A percentile compares a stretch with the other conserved stretches of the same genome.
Conservation (phyloP, 78 protist genomes). For the Isochrysis galbana region DNA sequence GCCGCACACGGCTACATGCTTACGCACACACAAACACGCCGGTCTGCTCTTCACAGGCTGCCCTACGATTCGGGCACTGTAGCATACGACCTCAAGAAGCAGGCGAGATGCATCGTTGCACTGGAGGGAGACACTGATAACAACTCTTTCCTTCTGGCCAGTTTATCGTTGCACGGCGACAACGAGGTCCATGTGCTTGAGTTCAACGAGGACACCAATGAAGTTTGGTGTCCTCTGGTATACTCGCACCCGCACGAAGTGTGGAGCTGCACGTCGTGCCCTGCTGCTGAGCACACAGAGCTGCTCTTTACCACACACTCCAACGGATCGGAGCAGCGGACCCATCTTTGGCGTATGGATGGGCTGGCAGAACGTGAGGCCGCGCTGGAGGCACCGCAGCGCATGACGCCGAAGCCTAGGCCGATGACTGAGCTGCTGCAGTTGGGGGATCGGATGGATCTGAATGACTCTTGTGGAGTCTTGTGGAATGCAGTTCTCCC, state of each 20-base stretch:
- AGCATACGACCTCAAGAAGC: background rate
- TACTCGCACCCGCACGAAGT: background rate
- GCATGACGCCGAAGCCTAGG: background rate
- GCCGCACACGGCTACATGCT: too few relatives aligned
- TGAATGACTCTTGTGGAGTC: background rate
- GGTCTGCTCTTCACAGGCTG: too few relatives aligned
- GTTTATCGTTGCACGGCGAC: background rate
- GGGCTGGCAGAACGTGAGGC: background rate
- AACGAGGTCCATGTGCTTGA: constrained; percentile 2
- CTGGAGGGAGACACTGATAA: background rate
- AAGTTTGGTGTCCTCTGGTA: background rate
- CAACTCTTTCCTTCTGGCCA: background rate
- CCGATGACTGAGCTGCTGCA: background rate
- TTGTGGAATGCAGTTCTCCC: constrained; percentile 3
- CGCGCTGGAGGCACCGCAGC: background rate
- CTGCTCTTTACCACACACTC: background rate
- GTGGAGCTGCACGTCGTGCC: background rate
- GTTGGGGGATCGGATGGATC: too few relatives aligned
- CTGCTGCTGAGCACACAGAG: background rate
- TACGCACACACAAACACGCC: too few relatives aligned
- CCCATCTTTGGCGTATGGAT: background rate
- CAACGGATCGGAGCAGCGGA: background rate
- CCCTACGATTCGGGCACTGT: background rate
- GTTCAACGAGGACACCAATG: constrained; percentile 22
- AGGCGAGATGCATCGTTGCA: background rate